Conservation (phyloP, 495 filamentous ascomycete genomes). For the Chaetomium fimeti region DNA sequence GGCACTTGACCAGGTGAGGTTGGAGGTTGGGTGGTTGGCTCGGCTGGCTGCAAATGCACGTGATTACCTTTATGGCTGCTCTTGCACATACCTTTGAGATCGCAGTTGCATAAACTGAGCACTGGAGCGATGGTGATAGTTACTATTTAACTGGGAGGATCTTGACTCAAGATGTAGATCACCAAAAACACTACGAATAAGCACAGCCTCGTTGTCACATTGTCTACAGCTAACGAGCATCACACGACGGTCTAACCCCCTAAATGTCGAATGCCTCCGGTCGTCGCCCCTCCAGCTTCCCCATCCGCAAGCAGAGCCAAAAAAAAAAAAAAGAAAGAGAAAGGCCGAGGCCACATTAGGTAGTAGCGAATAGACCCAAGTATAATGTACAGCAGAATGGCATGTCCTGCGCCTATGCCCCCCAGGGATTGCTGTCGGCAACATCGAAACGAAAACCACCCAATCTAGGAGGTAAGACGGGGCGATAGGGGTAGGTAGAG, state of each 20-base stretch:
- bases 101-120: background rate
- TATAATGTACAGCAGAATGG: constrained; percentile 19
- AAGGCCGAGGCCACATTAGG: constrained; percentile 10
- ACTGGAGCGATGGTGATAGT: background rate
- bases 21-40: too few species aligned
- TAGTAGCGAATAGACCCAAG: constrained; percentile 14
- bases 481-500: background rate
- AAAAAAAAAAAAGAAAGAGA: background rate
- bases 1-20: background rate
- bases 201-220: background rate
- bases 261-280: background rate
- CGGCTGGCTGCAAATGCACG: background rate
- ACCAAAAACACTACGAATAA: background rate
- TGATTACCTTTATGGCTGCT: constrained; percentile 1
- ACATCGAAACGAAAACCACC: background rate
- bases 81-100: background rate
- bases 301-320: background rate
- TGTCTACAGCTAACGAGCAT: background rate
- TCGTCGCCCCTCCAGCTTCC: background rate
- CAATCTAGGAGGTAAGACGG: background rate
- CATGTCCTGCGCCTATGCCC: background rate
- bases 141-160: background rate
- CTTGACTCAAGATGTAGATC: background rate
- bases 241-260: constrained; percentile 1
- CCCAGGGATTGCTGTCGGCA: background rate